Percentiles rank a stretch among this genome's conserved stretches.
These are phyloP conservation scores for peach (Prunus persica) DNA, from an alignment of 306 rosid species.

Conservation along the genomic window Prunus_persica_NCBIv2 NC_034009.1:35558501-35559000, in stretches of 20 bases:
- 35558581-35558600: not conserved
- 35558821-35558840: slow-evolving; percentile 92
- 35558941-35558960: no score
- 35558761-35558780: slow-evolving; percentile 77
- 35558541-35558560: not conserved
- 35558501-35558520: not conserved
- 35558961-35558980: no score
- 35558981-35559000: no score
- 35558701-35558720: slow-evolving; percentile 66
- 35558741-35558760: slow-evolving; percentile 67
- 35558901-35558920: slow-evolving; percentile 12
- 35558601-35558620: slow-evolving; percentile 17
- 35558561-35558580: not conserved
- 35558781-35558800: slow-evolving; percentile 99
- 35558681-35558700: slow-evolving; percentile 73
- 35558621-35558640: slow-evolving; percentile 1
- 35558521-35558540: slow-evolving; percentile 12
- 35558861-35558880: slow-evolving; percentile 34
- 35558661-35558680: slow-evolving; percentile 98
- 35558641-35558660: slow-evolving; percentile 23
- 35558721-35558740: slow-evolving; percentile 82
- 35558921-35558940: no score
- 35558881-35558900: slow-evolving; percentile 2
- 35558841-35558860: slow-evolving; percentile 34
- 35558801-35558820: slow-evolving; percentile 75